phyloP scores from a whole-genome alignment of 2,329 filamentous ascomycete genomes.

The Fusarium equiseti region DNA sequence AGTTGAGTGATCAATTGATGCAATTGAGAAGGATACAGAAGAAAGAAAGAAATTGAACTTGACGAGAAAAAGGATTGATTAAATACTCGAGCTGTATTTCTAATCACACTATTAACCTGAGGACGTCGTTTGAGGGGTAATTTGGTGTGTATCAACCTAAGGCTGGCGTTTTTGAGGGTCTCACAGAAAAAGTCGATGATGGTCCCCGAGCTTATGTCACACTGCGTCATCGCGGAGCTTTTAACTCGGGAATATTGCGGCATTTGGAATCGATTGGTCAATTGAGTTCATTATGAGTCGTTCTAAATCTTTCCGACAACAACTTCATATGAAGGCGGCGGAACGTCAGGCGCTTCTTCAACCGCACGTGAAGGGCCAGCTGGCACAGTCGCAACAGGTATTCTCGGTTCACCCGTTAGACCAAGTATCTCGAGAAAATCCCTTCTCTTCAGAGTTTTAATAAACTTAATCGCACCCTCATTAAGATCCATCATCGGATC shows the following conservation, averaged over 20 bases:
- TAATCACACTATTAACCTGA: slow-evolving; percentile 30
- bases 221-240: neutral
- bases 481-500: neutral
- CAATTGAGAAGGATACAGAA: neutral
- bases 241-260: too few relatives aligned
- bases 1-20: too few relatives aligned
- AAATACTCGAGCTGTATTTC: neutral
- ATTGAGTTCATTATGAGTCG: neutral
- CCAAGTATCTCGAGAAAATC: neutral
- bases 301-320: slow-evolving; percentile 5
- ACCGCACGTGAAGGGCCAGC: too few relatives aligned
- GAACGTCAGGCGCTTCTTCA: neutral
- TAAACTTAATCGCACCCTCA: slow-evolving; percentile 9
- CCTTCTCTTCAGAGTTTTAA: slow-evolving; percentile 4
- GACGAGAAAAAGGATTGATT: neutral
- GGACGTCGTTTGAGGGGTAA: slow-evolving; percentile 37
- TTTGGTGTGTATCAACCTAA: slow-evolving; percentile 17
- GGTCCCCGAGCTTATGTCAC: neutral
- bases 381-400: too few relatives aligned
- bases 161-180: slow-evolving; percentile 16
- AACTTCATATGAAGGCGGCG: slow-evolving; percentile 15
- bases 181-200: neutral
- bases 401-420: neutral
- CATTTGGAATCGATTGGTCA: neutral
- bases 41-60: too few relatives aligned